These are phyloP conservation scores for Hibiscus mutabilis DNA, from an alignment of 345 rosid genomes.

Conservation along the genomic window DNA sequence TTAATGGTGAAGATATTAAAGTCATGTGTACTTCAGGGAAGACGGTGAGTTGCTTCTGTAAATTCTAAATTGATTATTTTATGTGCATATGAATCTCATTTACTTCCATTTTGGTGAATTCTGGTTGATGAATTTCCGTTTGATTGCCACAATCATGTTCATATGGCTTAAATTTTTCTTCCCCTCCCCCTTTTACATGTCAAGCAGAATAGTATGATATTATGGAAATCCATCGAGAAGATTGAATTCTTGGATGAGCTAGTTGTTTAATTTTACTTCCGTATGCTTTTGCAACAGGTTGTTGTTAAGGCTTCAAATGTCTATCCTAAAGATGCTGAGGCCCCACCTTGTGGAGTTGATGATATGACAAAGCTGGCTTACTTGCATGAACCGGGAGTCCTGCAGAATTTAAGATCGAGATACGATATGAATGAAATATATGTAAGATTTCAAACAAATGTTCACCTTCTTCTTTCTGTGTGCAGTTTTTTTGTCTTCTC, in stretches of 20 bases:
- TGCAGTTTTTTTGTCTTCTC: background rate
- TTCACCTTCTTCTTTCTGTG: conserved; percentile 8
- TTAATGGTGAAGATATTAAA: conserved; percentile 63
- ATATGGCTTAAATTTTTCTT: background rate
- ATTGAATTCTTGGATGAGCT: conserved; percentile 7
- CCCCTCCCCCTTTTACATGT: background rate
- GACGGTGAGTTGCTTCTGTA: conserved; percentile 45
- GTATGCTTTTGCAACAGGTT: conserved; percentile 40
- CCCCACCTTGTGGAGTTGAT: conserved; percentile 92
- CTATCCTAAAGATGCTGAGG: conserved; percentile 80
- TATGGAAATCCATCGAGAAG: background rate
- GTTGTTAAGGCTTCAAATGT: conserved; percentile 59
- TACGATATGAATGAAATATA: conserved; percentile 97
- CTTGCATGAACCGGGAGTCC: conserved; percentile 97
- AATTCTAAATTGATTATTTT: conserved; percentile 1
- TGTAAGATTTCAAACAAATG: conserved; percentile 43
- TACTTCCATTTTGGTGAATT: conserved; percentile 6
- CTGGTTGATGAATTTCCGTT: background rate
- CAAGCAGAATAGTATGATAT: background rate
- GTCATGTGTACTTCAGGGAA: conserved; percentile 85
- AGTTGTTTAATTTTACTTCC: conserved; percentile 4
- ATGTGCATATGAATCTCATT: background rate
- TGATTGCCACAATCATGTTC: background rate
- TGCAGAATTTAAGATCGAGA: conserved; percentile 90
- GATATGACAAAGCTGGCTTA: conserved; percentile 99